Evolutionary conservation across 2,329 filamentous ascomycete species (phyloP), one percentile per base, ranked within the genome.

Genomic region (Exophiala lecanii-corni): DNA sequence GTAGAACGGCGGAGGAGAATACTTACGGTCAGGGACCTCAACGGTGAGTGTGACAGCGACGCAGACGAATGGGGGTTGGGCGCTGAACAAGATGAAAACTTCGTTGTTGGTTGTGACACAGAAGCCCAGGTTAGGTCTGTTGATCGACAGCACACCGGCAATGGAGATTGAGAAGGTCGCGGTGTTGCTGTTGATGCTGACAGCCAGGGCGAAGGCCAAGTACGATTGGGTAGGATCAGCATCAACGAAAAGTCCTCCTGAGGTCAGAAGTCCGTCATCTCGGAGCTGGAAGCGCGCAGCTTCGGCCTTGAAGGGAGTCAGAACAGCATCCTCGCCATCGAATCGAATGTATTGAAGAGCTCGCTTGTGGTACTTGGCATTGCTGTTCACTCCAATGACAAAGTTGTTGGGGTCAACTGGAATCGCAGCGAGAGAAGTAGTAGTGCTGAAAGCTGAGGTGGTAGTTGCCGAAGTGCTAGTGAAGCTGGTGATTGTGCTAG

Each of bases 251-350:
- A 30, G 32, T 9, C 28, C 31, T 33, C 46, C 49, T 16, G 33
- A 17, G 5, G 26, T 40, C 15, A 51, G 25, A 18, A 25, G 33
- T 13, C 51, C 49, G 32, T 41, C 35, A 20, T 30, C 33, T 18
- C 43, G 36, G 16, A 54, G 17, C 13, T 30, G 42, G 41, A 54
- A 54, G 20, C 19, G 13, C 30, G 49, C 36, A 9, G 51, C 51
- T 15, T 46, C 28, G 17, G 16, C n/a, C 6, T 34, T 31, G 19
- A 39, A 36, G 16, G 21, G 40, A 17, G 44, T 28, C 3, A 51
- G 36, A 5, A 43, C 35, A 23, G 32, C 42, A 16, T 41, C 25
- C 12, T 45, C 41, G 25, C 21, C 40, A 18, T 38, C 47, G 36
- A 54, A 49, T 7, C 32, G 35, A 18, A 54, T 23, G 21, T 49